Evolutionary conservation across 78 protist genomes (phyloP).

Genomic region (slime mould (Dictyostelium discoideum)): dicty_2.7 NC_007088.5:6344501-6345000

Average conservation of each 20-base stretch:
- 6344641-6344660: conserved; percentile 61
- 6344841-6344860: conserved; percentile 14
- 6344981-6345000: conserved; percentile 54
- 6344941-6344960: conserved; percentile 83
- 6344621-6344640: conserved; percentile 49
- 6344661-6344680: conserved; percentile 65
- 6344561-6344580: conserved; percentile 58
- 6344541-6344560: conserved; percentile 48
- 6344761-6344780: conserved; percentile 57
- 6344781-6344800: conserved; percentile 57
- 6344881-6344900: conserved; percentile 27
- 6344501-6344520: conserved; percentile 73
- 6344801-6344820: conserved; percentile 31
- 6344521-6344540: conserved; percentile 82
- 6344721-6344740: conserved; percentile 10
- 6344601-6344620: conserved; percentile 81
- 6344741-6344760: conserved; percentile 80
- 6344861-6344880: conserved; percentile 9
- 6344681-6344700: conserved; percentile 48
- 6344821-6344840: conserved; percentile 63
- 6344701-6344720: conserved; percentile 45
- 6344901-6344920: conserved; percentile 40
- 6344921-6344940: conserved; percentile 32
- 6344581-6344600: conserved; percentile 84
- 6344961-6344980: conserved; percentile 77